Percentiles rank a stretch among this genome's conserved stretches.
Conservation (phyloP, 2,329 filamentous ascomycete species). For the Sporothrix protearum region DNA sequence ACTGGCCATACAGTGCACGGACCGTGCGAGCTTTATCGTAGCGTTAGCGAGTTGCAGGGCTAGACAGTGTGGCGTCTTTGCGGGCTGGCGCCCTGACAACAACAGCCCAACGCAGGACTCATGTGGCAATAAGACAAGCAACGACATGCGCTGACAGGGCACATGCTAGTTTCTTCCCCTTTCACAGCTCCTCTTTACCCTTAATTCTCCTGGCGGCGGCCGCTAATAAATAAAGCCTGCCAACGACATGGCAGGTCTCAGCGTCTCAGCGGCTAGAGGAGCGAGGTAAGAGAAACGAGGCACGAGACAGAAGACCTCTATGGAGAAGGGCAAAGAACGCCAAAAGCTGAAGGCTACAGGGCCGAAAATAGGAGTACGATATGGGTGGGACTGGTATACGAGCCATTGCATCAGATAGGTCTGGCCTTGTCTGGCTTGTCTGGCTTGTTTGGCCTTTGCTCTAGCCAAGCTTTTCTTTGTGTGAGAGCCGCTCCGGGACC, state of each 20-base stretch:
- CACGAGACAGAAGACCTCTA: no score
- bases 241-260: no score
- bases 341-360: neutral
- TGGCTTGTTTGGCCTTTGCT: neutral
- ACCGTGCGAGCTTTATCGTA: neutral
- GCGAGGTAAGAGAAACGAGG: neutral
- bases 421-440: neutral
- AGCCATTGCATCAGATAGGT: neutral
- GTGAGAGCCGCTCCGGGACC: neutral
- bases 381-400: neutral
- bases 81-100: neutral
- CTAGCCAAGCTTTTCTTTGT: neutral
- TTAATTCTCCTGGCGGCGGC: neutral
- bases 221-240: neutral
- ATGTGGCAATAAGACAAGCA: neutral
- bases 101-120: neutral
- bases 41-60: neutral
- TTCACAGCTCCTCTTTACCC: neutral
- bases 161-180: neutral
- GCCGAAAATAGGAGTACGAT: neutral
- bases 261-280: no score
- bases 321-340: neutral
- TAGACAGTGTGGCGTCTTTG: constrained; percentile 7
- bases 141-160: neutral
- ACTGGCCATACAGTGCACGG: constrained; percentile 13